A percentile compares a stretch with the other conserved stretches of the same genome.
Evolutionary conservation across 108 stramenopile species (phyloP).

Genomic region (Schizochytrium sp.): DNA sequence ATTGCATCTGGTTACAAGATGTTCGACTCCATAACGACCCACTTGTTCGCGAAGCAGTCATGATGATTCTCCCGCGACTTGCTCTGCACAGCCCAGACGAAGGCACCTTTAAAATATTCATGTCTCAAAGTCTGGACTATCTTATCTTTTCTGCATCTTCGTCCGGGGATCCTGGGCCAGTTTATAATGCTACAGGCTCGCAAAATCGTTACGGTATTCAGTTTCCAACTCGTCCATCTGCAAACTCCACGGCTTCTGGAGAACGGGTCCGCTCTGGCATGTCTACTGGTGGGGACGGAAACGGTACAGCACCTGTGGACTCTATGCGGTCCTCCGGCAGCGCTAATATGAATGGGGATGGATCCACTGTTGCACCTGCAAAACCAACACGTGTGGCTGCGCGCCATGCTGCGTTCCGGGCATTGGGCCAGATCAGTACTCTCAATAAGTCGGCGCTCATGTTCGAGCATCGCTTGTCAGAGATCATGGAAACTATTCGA

Average conservation of each 20-base stretch:
- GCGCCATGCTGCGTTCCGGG: constrained; percentile 30
- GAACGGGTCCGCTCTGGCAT: too few relatives aligned
- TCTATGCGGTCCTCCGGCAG: too few relatives aligned
- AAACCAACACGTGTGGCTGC: background rate
- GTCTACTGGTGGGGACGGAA: too few relatives aligned
- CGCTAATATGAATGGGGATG: too few relatives aligned
- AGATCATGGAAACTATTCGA: constrained; percentile 77
- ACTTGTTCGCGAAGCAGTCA: constrained; percentile 15
- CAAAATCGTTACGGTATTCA: too few relatives aligned
- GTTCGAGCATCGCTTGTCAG: constrained; percentile 72
- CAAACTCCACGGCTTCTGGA: too few relatives aligned
- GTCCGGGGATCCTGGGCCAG: background rate
- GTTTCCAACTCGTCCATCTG: too few relatives aligned
- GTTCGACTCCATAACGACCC: constrained; percentile 33
- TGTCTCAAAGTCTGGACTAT: background rate
- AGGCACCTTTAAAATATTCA: background rate
- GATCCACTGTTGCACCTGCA: background rate
- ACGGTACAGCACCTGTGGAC: too few relatives aligned
- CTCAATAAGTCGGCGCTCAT: background rate
- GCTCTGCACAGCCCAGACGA: constrained; percentile 44
- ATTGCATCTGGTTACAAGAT: constrained; percentile 33
- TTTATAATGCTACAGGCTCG: background rate
- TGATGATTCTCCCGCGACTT: constrained; percentile 50
- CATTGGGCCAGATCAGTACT: constrained; percentile 46
- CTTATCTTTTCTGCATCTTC: constrained; percentile 45